Percentiles rank a stretch among this genome's conserved stretches.
Conservation (phyloP, 78 protist genomes). For the Mantamonas sphyraenae region DNA sequence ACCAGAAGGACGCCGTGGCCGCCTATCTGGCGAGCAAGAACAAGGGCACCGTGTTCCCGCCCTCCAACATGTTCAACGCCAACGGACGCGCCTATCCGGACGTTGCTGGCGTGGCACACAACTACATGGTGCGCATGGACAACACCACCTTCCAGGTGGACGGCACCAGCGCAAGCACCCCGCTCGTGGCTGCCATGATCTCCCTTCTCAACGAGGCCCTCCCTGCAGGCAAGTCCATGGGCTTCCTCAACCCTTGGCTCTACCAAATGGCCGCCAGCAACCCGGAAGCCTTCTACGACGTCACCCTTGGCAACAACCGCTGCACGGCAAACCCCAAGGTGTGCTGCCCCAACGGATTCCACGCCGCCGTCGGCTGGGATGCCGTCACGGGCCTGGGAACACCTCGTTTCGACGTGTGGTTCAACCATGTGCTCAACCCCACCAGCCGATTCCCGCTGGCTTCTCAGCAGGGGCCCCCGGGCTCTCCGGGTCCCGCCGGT, state of each 20-base stretch:
- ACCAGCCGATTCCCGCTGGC: too few species aligned
- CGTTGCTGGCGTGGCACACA: constrained; percentile 46
- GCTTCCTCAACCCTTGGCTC: constrained; percentile 65
- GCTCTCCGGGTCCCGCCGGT: too few species aligned
- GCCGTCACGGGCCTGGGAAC: constrained; percentile 12
- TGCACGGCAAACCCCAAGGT: too few species aligned
- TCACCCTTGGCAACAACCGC: constrained; percentile 49
- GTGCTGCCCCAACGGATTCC: not conserved
- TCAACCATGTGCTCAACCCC: too few species aligned
- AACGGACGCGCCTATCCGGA: constrained; percentile 74
- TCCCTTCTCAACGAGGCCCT: constrained; percentile 56
- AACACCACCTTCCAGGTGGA: constrained; percentile 8
- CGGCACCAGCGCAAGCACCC: constrained; percentile 61
- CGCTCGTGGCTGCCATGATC: constrained; percentile 56
- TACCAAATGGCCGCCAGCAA: constrained; percentile 29
- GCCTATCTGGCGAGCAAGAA: constrained; percentile 18
- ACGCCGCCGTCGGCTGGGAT: constrained; percentile 2
- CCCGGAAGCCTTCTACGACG: constrained; percentile 60
- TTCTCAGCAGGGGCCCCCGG: too few species aligned
- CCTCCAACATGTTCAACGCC: constrained; percentile 35
- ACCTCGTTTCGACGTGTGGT: not conserved
- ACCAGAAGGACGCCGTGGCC: constrained; percentile 38
- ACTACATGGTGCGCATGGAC: constrained; percentile 37
- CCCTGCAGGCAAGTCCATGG: constrained; percentile 32
- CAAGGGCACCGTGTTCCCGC: constrained; percentile 16